These are phyloP conservation scores for Austroboletus niveus DNA, from an alignment of 1,284 basidiomycete genomes.

Conservation along the genomic window DNA sequence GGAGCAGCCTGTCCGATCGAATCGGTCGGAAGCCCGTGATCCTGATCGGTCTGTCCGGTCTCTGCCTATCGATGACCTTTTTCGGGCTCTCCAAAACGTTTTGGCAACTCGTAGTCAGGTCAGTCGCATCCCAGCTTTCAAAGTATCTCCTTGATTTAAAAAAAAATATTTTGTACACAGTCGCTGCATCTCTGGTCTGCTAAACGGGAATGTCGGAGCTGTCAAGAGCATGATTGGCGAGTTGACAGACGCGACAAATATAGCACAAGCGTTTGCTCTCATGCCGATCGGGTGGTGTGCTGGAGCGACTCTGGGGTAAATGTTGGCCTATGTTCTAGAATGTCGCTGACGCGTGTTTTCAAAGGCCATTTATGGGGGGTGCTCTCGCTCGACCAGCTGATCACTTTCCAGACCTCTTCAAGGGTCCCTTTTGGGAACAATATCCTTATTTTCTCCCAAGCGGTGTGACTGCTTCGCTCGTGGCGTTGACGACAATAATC, in stretches of 20 bases:
- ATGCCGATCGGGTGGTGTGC: constrained; percentile 47
- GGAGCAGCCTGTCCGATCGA: constrained; percentile 71
- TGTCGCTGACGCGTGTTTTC: neutral
- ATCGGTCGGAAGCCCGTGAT: constrained; percentile 74
- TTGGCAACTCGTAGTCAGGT: constrained; percentile 62
- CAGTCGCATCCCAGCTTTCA: constrained; percentile 5
- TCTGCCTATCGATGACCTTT: constrained; percentile 71
- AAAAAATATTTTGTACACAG: constrained; percentile 3
- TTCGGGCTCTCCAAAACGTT: constrained; percentile 74
- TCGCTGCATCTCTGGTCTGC: constrained; percentile 25
- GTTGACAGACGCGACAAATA: constrained; percentile 49
- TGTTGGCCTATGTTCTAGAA: neutral
- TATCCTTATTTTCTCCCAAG: constrained; percentile 29
- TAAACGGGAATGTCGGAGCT: constrained; percentile 41
- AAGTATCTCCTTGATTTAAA: too few relatives aligned
- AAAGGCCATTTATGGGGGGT: constrained; percentile 49
- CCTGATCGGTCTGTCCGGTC: constrained; percentile 60
- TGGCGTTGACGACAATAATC: constrained; percentile 29
- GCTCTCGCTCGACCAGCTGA: constrained; percentile 44
- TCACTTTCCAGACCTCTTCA: constrained; percentile 23
- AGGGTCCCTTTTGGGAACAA: constrained; percentile 20
- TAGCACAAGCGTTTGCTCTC: constrained; percentile 46
- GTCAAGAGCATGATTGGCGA: constrained; percentile 45
- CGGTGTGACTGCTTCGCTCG: constrained; percentile 20
- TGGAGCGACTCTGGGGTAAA: constrained; percentile 45